Percentiles rank a stretch among this genome's conserved stretches.
phyloP scores from a whole-genome alignment of 306 rosid species.

The Rubus idaeus region DNA sequence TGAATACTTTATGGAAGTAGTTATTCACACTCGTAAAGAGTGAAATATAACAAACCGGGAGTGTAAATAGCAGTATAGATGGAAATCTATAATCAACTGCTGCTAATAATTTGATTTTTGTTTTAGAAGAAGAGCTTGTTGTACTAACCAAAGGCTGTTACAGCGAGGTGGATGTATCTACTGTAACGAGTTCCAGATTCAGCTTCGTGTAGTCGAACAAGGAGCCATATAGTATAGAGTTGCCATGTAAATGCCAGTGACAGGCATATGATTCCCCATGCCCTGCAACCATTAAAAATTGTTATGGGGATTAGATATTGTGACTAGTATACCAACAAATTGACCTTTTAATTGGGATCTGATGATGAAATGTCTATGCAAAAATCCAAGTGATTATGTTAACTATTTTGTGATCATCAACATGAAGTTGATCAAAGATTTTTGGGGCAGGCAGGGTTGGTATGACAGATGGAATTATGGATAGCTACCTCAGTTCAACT shows the following conservation, averaged over 20 bases:
- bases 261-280: slow-evolving; percentile 51
- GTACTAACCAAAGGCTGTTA: slow-evolving; percentile 58
- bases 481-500: not conserved
- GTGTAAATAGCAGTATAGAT: not conserved
- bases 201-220: slow-evolving; percentile 65
- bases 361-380: not conserved
- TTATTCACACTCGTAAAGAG: not conserved
- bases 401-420: not conserved
- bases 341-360: not conserved
- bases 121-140: not conserved
- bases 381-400: not conserved
- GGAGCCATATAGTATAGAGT: slow-evolving; percentile 65
- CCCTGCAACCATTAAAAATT: slow-evolving; percentile 41
- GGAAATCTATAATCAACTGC: not conserved
- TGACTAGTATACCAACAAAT: not conserved
- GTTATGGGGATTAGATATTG: not conserved
- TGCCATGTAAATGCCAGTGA: slow-evolving; percentile 60
- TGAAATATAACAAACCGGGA: not conserved
- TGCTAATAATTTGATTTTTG: not conserved
- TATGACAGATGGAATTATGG: not conserved
- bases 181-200: slow-evolving; percentile 56
- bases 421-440: not conserved
- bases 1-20: not conserved
- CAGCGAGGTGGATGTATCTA: slow-evolving; percentile 58
- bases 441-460: not conserved